Conservation (phyloP, 1,284 basidiomycete genomes). For the Stygiomarasmius scandens region DNA sequence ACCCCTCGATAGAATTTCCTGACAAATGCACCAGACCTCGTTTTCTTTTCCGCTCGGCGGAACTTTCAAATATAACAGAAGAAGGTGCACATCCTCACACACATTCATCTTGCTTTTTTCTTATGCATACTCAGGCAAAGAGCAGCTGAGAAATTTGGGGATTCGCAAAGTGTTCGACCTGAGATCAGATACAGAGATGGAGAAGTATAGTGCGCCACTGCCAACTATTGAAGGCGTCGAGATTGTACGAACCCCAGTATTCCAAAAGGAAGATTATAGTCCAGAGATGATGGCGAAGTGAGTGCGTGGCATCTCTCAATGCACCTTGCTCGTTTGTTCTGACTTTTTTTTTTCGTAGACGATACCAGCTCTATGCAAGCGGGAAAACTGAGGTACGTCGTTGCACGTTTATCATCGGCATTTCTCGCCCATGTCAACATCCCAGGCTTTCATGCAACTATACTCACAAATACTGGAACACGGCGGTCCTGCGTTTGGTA, state of each 20-base stretch:
- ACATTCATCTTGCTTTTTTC: constrained; percentile 8
- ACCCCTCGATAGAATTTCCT: constrained; percentile 47
- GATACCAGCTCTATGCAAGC: constrained; percentile 75
- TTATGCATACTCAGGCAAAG: constrained; percentile 48
- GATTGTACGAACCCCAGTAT: constrained; percentile 64
- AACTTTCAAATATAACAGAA: constrained; percentile 66
- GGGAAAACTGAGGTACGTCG: constrained; percentile 71
- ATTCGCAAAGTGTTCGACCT: constrained; percentile 71
- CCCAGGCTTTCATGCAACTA: constrained; percentile 75
- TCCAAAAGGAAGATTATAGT: constrained; percentile 74
- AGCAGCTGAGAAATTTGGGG: constrained; percentile 58
- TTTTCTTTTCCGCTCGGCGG: constrained; percentile 66
- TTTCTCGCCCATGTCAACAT: not conserved
- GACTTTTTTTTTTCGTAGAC: constrained; percentile 41
- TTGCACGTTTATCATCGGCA: not conserved
- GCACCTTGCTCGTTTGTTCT: not conserved
- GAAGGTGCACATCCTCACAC: constrained; percentile 46
- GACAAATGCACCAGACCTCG: constrained; percentile 57
- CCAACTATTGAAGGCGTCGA: constrained; percentile 65
- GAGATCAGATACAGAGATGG: constrained; percentile 76
- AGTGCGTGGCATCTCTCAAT: constrained; percentile 40
- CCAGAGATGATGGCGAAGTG: constrained; percentile 81
- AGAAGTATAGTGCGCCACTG: constrained; percentile 65
- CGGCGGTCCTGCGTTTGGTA: constrained; percentile 63
- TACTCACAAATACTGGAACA: constrained; percentile 80